These are phyloP conservation scores for Mycena polygramma DNA, from an alignment of 768 basidiomycete species.

Conservation along the genomic window DNA sequence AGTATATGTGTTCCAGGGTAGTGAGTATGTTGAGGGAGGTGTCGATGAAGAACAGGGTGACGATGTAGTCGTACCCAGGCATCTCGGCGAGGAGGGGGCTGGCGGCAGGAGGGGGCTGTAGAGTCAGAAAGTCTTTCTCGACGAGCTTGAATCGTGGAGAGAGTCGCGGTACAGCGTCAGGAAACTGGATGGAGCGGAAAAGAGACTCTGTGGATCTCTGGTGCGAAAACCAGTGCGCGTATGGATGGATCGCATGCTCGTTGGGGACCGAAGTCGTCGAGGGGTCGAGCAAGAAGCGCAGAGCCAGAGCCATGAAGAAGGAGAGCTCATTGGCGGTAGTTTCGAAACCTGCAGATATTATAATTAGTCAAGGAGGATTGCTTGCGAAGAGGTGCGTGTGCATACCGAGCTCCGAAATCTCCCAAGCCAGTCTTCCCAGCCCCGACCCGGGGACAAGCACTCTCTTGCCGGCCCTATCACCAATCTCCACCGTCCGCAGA, in stretches of 20 bases:
- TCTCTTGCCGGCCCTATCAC: slow-evolving; percentile 48
- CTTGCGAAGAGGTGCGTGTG: slow-evolving; percentile 5
- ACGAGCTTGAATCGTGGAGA: slow-evolving; percentile 57
- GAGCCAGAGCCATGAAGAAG: slow-evolving; percentile 73
- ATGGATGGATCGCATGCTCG: slow-evolving; percentile 71
- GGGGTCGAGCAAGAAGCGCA: slow-evolving; percentile 69
- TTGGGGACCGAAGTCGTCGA: slow-evolving; percentile 54
- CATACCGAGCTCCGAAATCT: slow-evolving; percentile 71
- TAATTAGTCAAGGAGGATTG: neutral
- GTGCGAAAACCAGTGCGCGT: slow-evolving; percentile 79
- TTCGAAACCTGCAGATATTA: slow-evolving; percentile 55
- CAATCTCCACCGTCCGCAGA: slow-evolving; percentile 48
- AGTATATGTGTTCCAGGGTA: slow-evolving; percentile 69
- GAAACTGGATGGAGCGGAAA: slow-evolving; percentile 69
- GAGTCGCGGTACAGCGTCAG: slow-evolving; percentile 70
- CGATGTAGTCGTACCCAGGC: slow-evolving; percentile 68
- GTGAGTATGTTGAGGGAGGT: slow-evolving; percentile 67
- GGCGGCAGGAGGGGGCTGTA: slow-evolving; percentile 43
- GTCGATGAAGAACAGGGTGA: slow-evolving; percentile 78
- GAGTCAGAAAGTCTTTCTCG: slow-evolving; percentile 70
- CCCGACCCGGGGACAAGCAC: slow-evolving; percentile 77
- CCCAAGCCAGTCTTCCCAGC: slow-evolving; percentile 76
- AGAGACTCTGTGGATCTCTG: slow-evolving; percentile 63
- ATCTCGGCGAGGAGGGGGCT: slow-evolving; percentile 22
- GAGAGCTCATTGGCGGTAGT: slow-evolving; percentile 76